Evolutionary conservation across 2,329 filamentous ascomycete species (phyloP).

Genomic region (Colletotrichum navitas): DNA sequence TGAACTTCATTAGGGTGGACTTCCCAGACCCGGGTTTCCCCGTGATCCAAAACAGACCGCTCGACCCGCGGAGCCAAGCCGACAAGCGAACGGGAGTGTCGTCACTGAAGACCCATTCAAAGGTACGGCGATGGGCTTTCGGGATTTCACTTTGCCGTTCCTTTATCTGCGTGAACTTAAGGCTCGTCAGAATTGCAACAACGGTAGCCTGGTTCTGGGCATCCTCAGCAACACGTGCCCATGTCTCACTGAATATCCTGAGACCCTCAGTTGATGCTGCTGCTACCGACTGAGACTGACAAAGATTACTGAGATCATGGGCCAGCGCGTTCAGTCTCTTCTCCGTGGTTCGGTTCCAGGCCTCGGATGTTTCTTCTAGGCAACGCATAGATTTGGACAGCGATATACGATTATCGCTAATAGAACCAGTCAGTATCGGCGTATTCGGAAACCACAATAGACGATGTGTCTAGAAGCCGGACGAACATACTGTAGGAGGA

Average conservation of each 20-base stretch:
- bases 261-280: not conserved
- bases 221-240: not conserved
- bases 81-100: constrained; percentile 42
- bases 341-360: not conserved
- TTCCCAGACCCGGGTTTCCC: constrained; percentile 62
- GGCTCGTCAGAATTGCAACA: constrained; percentile 6
- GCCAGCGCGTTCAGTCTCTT: not conserved
- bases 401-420: not conserved
- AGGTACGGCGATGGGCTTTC: constrained; percentile 51
- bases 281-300: not conserved
- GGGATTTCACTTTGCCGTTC: constrained; percentile 48
- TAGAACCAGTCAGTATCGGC: not conserved
- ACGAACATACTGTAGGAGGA: not conserved
- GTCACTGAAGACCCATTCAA: constrained; percentile 54
- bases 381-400: not conserved
- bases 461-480: not conserved
- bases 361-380: not conserved
- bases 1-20: constrained; percentile 58
- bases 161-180: constrained; percentile 16
- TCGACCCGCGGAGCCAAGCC: constrained; percentile 47
- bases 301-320: not conserved
- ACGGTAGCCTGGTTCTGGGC: not conserved
- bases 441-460: too few relatives aligned
- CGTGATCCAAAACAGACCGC: constrained; percentile 53
- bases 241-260: not conserved